These are phyloP conservation scores for Coniophora puteana DNA, from an alignment of 1,284 basidiomycete genomes.

Conservation along the genomic window DNA sequence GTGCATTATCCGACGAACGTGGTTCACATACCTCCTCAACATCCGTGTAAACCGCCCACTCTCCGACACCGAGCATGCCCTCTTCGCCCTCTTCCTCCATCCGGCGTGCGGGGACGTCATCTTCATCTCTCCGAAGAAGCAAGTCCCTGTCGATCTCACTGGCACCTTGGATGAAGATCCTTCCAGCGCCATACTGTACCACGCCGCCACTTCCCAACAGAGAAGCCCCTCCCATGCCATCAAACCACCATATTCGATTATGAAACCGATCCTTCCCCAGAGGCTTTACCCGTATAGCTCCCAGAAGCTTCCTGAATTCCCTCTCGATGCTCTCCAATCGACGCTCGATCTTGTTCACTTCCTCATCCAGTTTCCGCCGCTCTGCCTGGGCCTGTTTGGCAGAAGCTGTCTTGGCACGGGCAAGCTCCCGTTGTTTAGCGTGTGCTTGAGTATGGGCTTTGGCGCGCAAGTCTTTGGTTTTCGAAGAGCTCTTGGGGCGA, in stretches of 20 bases:
- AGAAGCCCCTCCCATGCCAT: slow-evolving; percentile 86
- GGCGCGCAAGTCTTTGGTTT: slow-evolving; percentile 49
- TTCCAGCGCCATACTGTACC: slow-evolving; percentile 81
- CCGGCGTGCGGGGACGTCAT: slow-evolving; percentile 57
- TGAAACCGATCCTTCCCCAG: slow-evolving; percentile 91
- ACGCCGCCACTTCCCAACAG: slow-evolving; percentile 72
- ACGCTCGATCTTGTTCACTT: slow-evolving; percentile 75
- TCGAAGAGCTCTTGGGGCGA: slow-evolving; percentile 43
- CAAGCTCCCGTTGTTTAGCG: slow-evolving; percentile 74
- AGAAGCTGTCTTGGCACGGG: slow-evolving; percentile 68
- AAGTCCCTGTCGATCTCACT: slow-evolving; percentile 75
- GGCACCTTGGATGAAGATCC: slow-evolving; percentile 89
- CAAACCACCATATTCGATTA: slow-evolving; percentile 98
- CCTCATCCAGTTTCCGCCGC: slow-evolving; percentile 81
- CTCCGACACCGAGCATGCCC: slow-evolving; percentile 65
- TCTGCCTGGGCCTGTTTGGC: slow-evolving; percentile 71
- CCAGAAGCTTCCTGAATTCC: slow-evolving; percentile 86
- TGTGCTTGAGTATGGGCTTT: slow-evolving; percentile 57
- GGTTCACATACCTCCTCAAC: slow-evolving; percentile 69
- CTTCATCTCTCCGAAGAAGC: slow-evolving; percentile 54
- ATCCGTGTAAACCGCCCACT: slow-evolving; percentile 90
- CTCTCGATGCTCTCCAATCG: slow-evolving; percentile 86
- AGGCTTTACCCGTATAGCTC: slow-evolving; percentile 82
- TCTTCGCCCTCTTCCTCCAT: slow-evolving; percentile 75
- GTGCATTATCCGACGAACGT: slow-evolving; percentile 2